Evolutionary conservation across 805 yeast genomes (phyloP).

Genomic region (Yamadazyma insecticola): DNA sequence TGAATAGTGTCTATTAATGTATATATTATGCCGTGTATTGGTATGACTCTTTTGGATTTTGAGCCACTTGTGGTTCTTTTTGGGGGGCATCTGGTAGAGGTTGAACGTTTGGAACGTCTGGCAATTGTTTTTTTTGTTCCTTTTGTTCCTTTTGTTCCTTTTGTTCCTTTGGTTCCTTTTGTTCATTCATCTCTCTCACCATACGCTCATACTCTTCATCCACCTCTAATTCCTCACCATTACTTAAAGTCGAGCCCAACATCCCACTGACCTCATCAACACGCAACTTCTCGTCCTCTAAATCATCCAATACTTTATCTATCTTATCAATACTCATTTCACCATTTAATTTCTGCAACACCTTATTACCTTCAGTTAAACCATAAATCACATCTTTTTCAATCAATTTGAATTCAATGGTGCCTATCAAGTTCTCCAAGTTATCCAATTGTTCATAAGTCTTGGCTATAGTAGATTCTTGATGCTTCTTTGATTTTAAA

Average conservation of each 20-base stretch:
- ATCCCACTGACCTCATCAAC: slow-evolving; percentile 68
- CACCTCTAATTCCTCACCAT: slow-evolving; percentile 54
- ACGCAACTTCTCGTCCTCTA: slow-evolving; percentile 73
- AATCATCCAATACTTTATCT: slow-evolving; percentile 79
- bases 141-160: too few species aligned
- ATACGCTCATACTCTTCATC: slow-evolving; percentile 57
- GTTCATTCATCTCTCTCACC: slow-evolving; percentile 40
- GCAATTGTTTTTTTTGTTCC: slow-evolving; percentile 4
- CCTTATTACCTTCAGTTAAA: slow-evolving; percentile 72
- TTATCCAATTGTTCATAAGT: slow-evolving; percentile 77
- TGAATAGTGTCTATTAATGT: slow-evolving; percentile 2
- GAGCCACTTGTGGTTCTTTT: neutral
- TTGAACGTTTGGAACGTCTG: slow-evolving; percentile 3
- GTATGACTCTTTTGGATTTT: slow-evolving; percentile 2
- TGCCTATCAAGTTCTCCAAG: slow-evolving; percentile 70
- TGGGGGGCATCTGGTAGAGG: neutral
- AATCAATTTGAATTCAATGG: slow-evolving; percentile 83
- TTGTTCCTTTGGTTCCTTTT: too few species aligned
- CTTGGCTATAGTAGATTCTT: slow-evolving; percentile 62
- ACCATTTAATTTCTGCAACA: slow-evolving; percentile 66
- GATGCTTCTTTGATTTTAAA: slow-evolving; percentile 75
- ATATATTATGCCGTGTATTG: slow-evolving; percentile 1
- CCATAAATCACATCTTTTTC: slow-evolving; percentile 85
- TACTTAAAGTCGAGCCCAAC: slow-evolving; percentile 39
- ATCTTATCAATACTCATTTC: slow-evolving; percentile 76